phyloP scores from a whole-genome alignment of 2,329 filamentous ascomycete species.

The Ceratocystis destructans region DNA sequence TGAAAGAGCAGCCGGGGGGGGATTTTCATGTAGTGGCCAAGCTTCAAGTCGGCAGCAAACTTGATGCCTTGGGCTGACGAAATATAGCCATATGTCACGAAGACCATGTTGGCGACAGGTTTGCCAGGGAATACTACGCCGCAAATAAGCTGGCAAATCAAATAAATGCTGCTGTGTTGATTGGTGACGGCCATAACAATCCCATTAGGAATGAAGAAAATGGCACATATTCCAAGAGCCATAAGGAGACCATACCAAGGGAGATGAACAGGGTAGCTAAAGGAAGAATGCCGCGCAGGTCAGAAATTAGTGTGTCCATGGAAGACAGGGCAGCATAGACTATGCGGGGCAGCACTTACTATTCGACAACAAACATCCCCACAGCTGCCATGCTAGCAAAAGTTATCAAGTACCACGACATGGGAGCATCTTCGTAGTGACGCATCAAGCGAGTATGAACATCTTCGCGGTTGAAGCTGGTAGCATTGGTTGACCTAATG shows the following conservation, averaged over 20 bases:
- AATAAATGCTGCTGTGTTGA: slow-evolving; percentile 73
- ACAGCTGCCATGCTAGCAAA: slow-evolving; percentile 63
- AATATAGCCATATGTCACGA: slow-evolving; percentile 83
- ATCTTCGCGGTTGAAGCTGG: slow-evolving; percentile 45
- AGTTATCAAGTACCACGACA: slow-evolving; percentile 66
- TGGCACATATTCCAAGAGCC: slow-evolving; percentile 59
- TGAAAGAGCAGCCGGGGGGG: slow-evolving; percentile 64
- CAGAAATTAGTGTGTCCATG: slow-evolving; percentile 20
- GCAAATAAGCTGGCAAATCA: slow-evolving; percentile 75
- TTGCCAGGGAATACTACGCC: slow-evolving; percentile 70
- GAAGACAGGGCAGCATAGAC: not conserved
- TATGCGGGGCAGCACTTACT: slow-evolving; percentile 38
- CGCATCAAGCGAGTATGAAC: slow-evolving; percentile 76
- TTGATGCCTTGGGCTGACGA: slow-evolving; percentile 80
- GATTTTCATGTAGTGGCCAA: slow-evolving; percentile 81
- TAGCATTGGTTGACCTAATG: slow-evolving; percentile 17
- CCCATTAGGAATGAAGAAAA: slow-evolving; percentile 81
- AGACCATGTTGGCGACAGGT: slow-evolving; percentile 85
- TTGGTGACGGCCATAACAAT: slow-evolving; percentile 91
- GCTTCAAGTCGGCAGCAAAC: slow-evolving; percentile 74
- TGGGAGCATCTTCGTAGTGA: slow-evolving; percentile 66
- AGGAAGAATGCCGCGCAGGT: not conserved
- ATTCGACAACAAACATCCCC: slow-evolving; percentile 74
- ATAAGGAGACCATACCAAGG: slow-evolving; percentile 79
- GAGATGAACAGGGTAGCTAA: slow-evolving; percentile 63